Evolutionary conservation across 352 stramenopile species (phyloP).

Genomic region (Phytophthora idaei): DNA sequence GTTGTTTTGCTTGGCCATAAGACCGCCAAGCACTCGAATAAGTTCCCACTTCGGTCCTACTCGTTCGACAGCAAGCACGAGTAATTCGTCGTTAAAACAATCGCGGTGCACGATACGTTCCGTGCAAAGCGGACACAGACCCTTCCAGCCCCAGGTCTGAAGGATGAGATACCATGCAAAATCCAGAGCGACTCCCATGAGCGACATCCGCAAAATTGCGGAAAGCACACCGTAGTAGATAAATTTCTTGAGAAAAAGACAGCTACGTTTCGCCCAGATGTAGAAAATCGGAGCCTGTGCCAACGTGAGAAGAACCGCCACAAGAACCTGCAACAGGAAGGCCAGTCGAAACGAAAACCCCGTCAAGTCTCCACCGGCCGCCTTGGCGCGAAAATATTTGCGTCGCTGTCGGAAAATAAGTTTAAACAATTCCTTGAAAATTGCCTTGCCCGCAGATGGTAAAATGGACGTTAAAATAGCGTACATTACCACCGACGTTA

Average conservation of each 20-base stretch:
- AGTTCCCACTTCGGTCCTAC: conserved; percentile 71
- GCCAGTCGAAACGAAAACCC: conserved; percentile 64
- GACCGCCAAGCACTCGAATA: conserved; percentile 56
- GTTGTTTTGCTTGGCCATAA: conserved; percentile 47
- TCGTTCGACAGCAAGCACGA: conserved; percentile 61
- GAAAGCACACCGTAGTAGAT: conserved; percentile 69
- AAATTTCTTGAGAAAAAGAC: conserved; percentile 64
- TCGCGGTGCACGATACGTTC: conserved; percentile 66
- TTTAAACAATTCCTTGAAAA: conserved; percentile 82
- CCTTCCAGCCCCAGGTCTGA: conserved; percentile 59
- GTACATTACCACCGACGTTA: conserved; percentile 54
- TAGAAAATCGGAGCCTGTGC: conserved; percentile 66
- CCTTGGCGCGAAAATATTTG: conserved; percentile 65
- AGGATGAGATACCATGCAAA: conserved; percentile 63
- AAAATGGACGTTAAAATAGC: conserved; percentile 56
- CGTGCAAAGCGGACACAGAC: conserved; percentile 70
- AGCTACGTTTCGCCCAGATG: conserved; percentile 69
- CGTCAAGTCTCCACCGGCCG: conserved; percentile 41
- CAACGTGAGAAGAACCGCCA: conserved; percentile 57
- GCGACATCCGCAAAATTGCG: conserved; percentile 59
- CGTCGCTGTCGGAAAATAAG: conserved; percentile 73
- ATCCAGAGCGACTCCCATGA: conserved; percentile 55
- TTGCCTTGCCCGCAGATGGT: conserved; percentile 63
- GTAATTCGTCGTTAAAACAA: conserved; percentile 73
- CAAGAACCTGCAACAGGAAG: conserved; percentile 60